A percentile compares a stretch with the other conserved stretches of the same genome.
Evolutionary conservation across 345 rosid species (phyloP).

Genomic region (Eutrema heterophyllum): DNA sequence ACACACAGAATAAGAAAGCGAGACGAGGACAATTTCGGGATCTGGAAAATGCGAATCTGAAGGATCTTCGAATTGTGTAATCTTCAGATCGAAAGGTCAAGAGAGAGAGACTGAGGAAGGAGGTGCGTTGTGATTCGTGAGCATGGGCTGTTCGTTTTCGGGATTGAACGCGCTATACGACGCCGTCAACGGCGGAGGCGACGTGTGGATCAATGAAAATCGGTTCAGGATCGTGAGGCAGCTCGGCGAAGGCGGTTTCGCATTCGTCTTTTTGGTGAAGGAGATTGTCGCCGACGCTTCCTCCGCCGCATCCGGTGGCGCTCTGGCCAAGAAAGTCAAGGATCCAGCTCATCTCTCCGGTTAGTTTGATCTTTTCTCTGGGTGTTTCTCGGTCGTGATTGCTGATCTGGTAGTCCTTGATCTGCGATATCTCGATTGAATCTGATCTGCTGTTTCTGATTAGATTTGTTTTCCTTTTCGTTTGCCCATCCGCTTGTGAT

Average conservation of each 20-base stretch:
- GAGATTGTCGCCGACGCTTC: constrained; percentile 61
- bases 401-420: neutral
- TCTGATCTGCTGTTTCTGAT: neutral
- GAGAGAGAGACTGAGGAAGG: neutral
- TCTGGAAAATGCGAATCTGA: constrained; percentile 39
- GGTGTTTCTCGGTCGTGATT: neutral
- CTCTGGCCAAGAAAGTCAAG: constrained; percentile 85
- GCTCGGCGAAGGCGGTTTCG: constrained; percentile 98
- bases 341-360: constrained; percentile 90
- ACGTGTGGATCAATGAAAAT: constrained; percentile 99
- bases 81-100: constrained; percentile 8
- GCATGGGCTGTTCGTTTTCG: constrained; percentile 86
- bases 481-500: neutral
- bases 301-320: constrained; percentile 49
- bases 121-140: neutral
- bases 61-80: constrained; percentile 24
- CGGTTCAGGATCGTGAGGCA: constrained; percentile 79
- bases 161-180: constrained; percentile 93
- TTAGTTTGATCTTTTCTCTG: constrained; percentile 14
- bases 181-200: constrained; percentile 85
- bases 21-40: constrained; percentile 16
- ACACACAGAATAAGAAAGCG: neutral
- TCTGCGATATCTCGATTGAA: constrained; percentile 6
- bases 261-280: constrained; percentile 78
- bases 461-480: neutral